Conservation (phyloP, 1,139 yeast species). For the Candida sp. region DNA sequence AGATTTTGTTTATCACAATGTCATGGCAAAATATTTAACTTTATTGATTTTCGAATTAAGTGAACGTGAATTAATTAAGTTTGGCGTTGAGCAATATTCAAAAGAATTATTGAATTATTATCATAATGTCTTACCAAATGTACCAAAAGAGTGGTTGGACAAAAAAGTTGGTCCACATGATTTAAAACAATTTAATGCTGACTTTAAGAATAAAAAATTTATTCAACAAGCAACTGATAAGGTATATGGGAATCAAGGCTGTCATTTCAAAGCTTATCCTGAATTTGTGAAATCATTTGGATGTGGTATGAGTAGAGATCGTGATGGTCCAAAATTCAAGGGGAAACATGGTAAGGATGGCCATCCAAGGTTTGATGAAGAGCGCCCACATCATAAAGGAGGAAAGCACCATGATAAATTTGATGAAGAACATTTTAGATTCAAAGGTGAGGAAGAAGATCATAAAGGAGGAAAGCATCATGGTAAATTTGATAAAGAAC, state of each 20-base stretch:
- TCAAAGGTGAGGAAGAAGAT: background rate
- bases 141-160: conserved; percentile 34
- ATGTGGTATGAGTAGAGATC: background rate
- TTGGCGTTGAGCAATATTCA: conserved; percentile 36
- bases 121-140: conserved; percentile 19
- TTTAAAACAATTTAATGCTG: conserved; percentile 15
- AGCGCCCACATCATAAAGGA: conserved; percentile 3
- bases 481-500: background rate
- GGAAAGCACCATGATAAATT: background rate
- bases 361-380: background rate
- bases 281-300: conserved; percentile 5
- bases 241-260: conserved; percentile 16
- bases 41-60: conserved; percentile 49
- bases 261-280: conserved; percentile 12
- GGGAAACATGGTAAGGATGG: background rate
- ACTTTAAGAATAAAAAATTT: conserved; percentile 17
- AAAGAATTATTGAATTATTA: conserved; percentile 27
- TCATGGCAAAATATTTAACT: conserved; percentile 58
- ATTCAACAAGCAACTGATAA: conserved; percentile 22
- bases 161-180: conserved; percentile 11
- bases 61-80: conserved; percentile 50
- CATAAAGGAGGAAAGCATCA: conserved; percentile 3
- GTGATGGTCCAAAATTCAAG: background rate
- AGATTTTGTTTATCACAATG: conserved; percentile 49
- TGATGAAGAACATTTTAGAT: too few relatives aligned